Conservation (phyloP, 169 alveolate species). For the Perkinsus olseni region DNA sequence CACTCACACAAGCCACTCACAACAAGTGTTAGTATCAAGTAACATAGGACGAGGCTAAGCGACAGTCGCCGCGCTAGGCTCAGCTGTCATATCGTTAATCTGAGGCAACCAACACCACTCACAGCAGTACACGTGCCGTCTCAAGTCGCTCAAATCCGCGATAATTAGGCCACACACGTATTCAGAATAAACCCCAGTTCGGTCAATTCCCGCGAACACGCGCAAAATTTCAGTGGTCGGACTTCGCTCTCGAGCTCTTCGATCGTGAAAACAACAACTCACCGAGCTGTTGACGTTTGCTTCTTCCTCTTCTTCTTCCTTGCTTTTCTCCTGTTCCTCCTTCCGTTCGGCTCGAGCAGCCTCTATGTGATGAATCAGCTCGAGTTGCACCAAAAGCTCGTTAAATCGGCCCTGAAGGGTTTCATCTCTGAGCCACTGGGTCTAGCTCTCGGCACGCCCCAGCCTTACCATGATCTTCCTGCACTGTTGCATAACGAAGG, state of each 20-base stretch:
- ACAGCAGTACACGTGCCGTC: no score
- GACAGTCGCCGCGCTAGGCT: background rate
- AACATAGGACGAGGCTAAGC: background rate
- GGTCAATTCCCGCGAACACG: no score
- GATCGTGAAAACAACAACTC: background rate
- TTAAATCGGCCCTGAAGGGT: background rate
- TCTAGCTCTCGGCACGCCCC: no score
- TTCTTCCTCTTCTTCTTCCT: background rate
- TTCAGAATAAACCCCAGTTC: no score
- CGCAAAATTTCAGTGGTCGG: no score
- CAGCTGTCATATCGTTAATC: background rate
- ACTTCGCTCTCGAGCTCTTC: background rate
- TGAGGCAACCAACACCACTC: no score
- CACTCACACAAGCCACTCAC: no score
- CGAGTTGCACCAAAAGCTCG: background rate
- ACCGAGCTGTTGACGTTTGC: background rate
- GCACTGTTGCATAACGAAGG: background rate
- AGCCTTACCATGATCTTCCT: background rate
- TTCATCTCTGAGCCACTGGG: no score
- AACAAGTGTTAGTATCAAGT: background rate
- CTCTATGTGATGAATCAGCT: background rate
- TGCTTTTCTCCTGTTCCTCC: no score
- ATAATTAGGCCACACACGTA: no score
- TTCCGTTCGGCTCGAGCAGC: background rate
- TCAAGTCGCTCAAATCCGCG: no score